phyloP scores from a whole-genome alignment of 2,329 filamentous ascomycete species.

The Monosporascus sp. region DNA sequence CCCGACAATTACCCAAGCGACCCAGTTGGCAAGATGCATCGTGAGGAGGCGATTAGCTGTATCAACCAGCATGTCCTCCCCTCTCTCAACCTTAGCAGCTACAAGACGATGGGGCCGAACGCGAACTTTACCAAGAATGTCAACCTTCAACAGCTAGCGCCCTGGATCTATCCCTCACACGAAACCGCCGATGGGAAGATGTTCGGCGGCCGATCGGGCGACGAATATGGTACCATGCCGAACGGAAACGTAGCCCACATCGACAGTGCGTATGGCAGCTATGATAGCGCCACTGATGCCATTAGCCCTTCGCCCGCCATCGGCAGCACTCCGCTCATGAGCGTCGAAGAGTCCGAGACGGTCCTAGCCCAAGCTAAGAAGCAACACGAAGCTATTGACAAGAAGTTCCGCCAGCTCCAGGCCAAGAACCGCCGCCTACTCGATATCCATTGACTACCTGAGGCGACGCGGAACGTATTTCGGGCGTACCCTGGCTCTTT shows the following conservation, averaged over 20 bases:
- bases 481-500: constrained; percentile 7
- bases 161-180: constrained; percentile 49
- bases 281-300: constrained; percentile 23
- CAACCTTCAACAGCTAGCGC: constrained; percentile 49
- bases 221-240: constrained; percentile 14
- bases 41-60: constrained; percentile 61
- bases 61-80: constrained; percentile 66
- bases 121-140: constrained; percentile 42
- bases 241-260: constrained; percentile 2
- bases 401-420: constrained; percentile 27
- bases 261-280: constrained; percentile 21
- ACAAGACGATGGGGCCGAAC: constrained; percentile 32
- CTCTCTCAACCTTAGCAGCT: constrained; percentile 47
- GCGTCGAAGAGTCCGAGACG: constrained; percentile 57
- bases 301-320: constrained; percentile 28
- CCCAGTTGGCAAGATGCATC: constrained; percentile 59
- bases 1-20: constrained; percentile 45
- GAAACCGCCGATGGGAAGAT: constrained; percentile 32
- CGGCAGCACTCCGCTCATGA: constrained; percentile 50
- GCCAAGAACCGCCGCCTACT: constrained; percentile 23
- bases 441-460: constrained; percentile 25
- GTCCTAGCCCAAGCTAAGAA: constrained; percentile 35
- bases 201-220: constrained; percentile 17
- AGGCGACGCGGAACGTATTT: neutral
- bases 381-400: constrained; percentile 27